phyloP scores from a whole-genome alignment of 2,329 filamentous ascomycete genomes.

The Fusarium sp. region DNA sequence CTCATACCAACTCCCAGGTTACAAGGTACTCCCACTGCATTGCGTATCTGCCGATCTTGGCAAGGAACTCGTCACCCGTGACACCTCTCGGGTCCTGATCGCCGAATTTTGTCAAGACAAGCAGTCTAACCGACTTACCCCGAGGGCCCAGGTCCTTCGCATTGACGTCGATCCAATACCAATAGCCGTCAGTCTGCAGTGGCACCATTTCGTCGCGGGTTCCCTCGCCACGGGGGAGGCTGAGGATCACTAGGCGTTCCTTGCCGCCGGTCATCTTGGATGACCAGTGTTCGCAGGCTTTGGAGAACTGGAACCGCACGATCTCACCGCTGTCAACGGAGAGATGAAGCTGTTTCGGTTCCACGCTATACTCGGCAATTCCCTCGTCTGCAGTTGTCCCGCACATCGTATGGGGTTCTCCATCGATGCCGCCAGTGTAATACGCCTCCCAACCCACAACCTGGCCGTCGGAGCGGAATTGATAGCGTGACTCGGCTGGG shows the following conservation, averaged over 20 bases:
- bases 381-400: conserved; percentile 62
- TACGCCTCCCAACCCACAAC: conserved; percentile 85
- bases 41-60: conserved; percentile 57
- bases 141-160: conserved; percentile 73
- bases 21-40: conserved; percentile 61
- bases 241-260: conserved; percentile 77
- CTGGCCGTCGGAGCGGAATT: conserved; percentile 81
- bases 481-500: conserved; percentile 74
- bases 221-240: conserved; percentile 75
- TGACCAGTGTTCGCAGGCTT: conserved; percentile 86
- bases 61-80: conserved; percentile 59
- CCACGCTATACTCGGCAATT: conserved; percentile 68
- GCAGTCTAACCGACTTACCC: conserved; percentile 76
- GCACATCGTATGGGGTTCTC: conserved; percentile 62
- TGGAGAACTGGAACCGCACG: conserved; percentile 84
- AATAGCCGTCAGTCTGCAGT: conserved; percentile 81
- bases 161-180: conserved; percentile 85
- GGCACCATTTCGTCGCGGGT: conserved; percentile 75
- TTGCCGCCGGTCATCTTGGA: conserved; percentile 76
- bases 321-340: conserved; percentile 66
- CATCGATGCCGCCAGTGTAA: conserved; percentile 69
- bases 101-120: conserved; percentile 67
- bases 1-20: conserved; percentile 63
- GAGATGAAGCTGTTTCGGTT: conserved; percentile 66
- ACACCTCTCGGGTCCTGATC: conserved; percentile 62